Base-by-base conservation (phyloP, 805 yeast species). In the Wickerhamomyces pijperi region DNA sequence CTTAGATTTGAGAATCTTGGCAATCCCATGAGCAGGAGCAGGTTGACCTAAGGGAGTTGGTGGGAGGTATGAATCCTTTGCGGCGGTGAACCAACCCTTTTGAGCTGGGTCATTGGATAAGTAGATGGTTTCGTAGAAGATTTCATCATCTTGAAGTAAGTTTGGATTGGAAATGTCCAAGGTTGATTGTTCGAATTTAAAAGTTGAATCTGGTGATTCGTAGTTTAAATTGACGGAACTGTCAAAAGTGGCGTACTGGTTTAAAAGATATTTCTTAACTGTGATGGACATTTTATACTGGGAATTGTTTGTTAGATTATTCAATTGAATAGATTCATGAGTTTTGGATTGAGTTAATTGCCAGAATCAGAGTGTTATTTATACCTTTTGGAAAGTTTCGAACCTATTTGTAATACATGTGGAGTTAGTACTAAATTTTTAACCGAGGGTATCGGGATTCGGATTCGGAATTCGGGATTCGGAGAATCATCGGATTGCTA, bases 51-150 rank as follows among this genome's bases (percentile, higher is more conserved):
- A 54, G 21, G 73, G 69, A 4, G 52, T 48, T 16, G 56, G 55
- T 33, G 48, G 48, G 5, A 55, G 48, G 43, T 58, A 57, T 36
- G 61, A 55, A 36, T 52, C 59, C 19, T 11, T 31, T 16, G 45
- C 43, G 13, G 59, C 47, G 2, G 61, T 46, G 43, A 74, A 74
- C 76, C 80, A 73, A 36, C 65, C 64, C 54, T 77, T 73, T 49
- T 74, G 78, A 15, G 80, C 73, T 13, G 82, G 82, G 50, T 76
- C 82, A 46, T 76, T 71, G 19, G 81, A 72, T 9, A 75, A 44
- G 42, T 64, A 68, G 34, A 67, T 45, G 2, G 62, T 51, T 51
- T 74, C 68, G n/a, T 73, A 55, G 13, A 70, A 51, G 12, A 75
- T 39, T 36, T 72, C 67, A 36, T 64, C 68, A 2, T 60, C 63